phyloP scores from a whole-genome alignment of 495 filamentous ascomycete species.

The Hyaloscypha variabilis region DNA sequence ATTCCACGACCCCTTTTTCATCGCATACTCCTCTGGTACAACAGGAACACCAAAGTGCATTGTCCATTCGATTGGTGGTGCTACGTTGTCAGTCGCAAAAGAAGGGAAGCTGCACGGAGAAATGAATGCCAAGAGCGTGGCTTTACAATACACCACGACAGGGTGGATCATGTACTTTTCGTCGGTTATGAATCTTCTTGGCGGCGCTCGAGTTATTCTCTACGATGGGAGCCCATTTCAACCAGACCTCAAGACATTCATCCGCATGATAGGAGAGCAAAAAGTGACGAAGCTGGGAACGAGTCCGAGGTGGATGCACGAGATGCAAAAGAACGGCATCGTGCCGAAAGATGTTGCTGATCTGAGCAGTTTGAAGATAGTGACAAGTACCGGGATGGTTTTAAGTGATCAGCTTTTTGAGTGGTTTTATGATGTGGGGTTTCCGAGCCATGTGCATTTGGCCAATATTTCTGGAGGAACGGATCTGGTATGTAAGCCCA shows the following conservation, averaged over 20 bases:
- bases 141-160: slow-evolving; percentile 47
- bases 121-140: slow-evolving; percentile 46
- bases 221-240: slow-evolving; percentile 82
- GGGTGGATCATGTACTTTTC: slow-evolving; percentile 88
- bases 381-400: slow-evolving; percentile 79
- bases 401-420: slow-evolving; percentile 71
- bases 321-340: slow-evolving; percentile 62
- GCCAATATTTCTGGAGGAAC: slow-evolving; percentile 79
- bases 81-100: slow-evolving; percentile 59
- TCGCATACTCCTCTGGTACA: slow-evolving; percentile 74
- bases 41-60: slow-evolving; percentile 78
- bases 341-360: slow-evolving; percentile 62
- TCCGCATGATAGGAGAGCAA: slow-evolving; percentile 61
- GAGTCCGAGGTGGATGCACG: slow-evolving; percentile 74
- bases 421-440: slow-evolving; percentile 83
- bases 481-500: slow-evolving; percentile 61
- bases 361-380: slow-evolving; percentile 56
- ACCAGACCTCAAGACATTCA: slow-evolving; percentile 61
- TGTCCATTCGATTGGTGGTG: slow-evolving; percentile 68
- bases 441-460: slow-evolving; percentile 64
- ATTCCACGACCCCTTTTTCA: slow-evolving; percentile 71
- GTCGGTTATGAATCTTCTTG: slow-evolving; percentile 52
- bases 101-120: slow-evolving; percentile 65
- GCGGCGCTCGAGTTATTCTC: slow-evolving; percentile 60
- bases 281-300: slow-evolving; percentile 65